Conservation (phyloP, 768 basidiomycete genomes). For the Naematelia encephala region DNA sequence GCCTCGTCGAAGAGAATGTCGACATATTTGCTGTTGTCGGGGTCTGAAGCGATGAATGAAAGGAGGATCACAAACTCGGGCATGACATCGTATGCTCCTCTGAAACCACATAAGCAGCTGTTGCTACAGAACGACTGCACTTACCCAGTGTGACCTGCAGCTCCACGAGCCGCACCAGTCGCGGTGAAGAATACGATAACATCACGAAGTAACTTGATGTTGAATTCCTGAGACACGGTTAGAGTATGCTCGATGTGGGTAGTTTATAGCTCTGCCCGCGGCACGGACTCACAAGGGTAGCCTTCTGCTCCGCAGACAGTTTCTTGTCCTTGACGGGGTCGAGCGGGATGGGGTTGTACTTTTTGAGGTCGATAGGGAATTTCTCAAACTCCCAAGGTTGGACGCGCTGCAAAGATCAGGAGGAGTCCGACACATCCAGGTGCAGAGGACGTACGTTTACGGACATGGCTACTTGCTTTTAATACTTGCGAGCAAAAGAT, state of each 20-base stretch:
- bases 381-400: slow-evolving; percentile 47
- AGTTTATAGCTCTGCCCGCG: neutral
- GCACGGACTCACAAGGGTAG: slow-evolving; percentile 51
- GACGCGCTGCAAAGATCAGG: slow-evolving; percentile 17
- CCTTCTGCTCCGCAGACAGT: slow-evolving; percentile 63
- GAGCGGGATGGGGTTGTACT: slow-evolving; percentile 70
- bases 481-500: no score
- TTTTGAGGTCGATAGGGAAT: slow-evolving; percentile 75
- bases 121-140: neutral
- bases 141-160: slow-evolving; percentile 67
- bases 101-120: slow-evolving; percentile 7
- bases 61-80: slow-evolving; percentile 80
- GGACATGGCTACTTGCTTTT: neutral
- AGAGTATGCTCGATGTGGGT: neutral
- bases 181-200: slow-evolving; percentile 81
- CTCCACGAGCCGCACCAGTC: slow-evolving; percentile 72
- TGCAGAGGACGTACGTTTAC: neutral
- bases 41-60: slow-evolving; percentile 63
- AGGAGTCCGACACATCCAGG: neutral
- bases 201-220: slow-evolving; percentile 80
- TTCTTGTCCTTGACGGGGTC: slow-evolving; percentile 63
- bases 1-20: slow-evolving; percentile 38
- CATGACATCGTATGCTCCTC: slow-evolving; percentile 63
- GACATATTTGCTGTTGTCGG: slow-evolving; percentile 50
- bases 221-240: slow-evolving; percentile 52